A percentile compares a stretch with the other conserved stretches of the same genome.
Conservation (phyloP, 176 grass and related monocot species). For the Tillandsia leiboldiana region DNA sequence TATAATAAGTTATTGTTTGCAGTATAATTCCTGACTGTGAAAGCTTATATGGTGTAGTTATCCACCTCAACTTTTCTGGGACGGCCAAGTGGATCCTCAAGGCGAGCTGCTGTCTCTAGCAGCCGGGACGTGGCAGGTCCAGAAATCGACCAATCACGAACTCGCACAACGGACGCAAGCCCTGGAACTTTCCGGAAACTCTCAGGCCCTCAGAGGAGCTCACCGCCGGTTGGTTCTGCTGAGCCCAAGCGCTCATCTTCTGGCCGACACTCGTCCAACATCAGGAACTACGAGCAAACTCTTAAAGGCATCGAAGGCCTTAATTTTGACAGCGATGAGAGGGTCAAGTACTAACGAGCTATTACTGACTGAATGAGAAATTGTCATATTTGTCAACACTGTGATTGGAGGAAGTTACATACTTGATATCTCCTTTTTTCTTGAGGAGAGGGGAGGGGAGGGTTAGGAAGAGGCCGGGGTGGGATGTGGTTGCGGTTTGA, state of each 20-base stretch:
- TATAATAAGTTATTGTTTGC: conserved; percentile 7
- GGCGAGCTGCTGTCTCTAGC: conserved; percentile 55
- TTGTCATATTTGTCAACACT: not conserved
- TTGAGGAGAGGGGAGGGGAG: too few species aligned
- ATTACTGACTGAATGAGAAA: not conserved
- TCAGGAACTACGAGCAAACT: conserved; percentile 66
- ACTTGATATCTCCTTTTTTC: not conserved
- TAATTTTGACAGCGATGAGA: conserved; percentile 61
- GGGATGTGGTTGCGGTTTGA: not conserved
- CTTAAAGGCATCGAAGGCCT: conserved; percentile 86
- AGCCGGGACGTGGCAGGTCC: conserved; percentile 37
- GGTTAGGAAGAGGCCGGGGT: too few species aligned
- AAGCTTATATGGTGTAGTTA: conserved; percentile 34
- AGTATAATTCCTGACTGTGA: conserved; percentile 21
- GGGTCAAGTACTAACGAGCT: conserved; percentile 48
- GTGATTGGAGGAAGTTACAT: not conserved
- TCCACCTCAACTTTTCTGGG: conserved; percentile 57
- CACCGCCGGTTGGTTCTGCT: conserved; percentile 35
- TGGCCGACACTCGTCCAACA: conserved; percentile 43
- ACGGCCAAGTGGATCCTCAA: conserved; percentile 71
- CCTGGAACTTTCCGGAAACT: conserved; percentile 56
- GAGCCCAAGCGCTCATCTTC: conserved; percentile 58
- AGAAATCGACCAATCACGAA: conserved; percentile 41
- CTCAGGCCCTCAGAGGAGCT: conserved; percentile 60
- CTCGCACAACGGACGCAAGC: conserved; percentile 54